Base-by-base conservation (phyloP, 2,329 filamentous ascomycete species). In the Neofusicoccum parvum region DNA sequence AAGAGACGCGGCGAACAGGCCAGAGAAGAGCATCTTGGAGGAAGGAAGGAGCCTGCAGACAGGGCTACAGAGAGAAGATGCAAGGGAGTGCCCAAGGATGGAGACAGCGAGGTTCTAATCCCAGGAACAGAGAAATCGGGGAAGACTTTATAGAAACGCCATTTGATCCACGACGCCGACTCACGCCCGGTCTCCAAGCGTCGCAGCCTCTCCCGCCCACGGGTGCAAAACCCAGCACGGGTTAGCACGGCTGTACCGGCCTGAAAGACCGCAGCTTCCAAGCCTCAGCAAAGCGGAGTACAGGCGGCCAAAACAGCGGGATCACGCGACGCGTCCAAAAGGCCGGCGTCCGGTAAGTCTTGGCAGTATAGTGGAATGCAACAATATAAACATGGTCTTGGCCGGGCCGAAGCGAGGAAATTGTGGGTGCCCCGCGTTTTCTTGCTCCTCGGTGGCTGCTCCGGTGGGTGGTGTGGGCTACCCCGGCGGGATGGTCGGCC, bases 381-480 rank as follows among this genome's bases (percentile, higher is more conserved):
- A 9, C 9, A n/a, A 15, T 34, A 51, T 36, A 27, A 34, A 34
- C 6, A 32, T 32, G 23, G 54, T 7, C 27, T 46, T 59, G 41
- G 41, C 54, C 54, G 27, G 54, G 54, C 39, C 41, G 54, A 43
- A 56, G 53, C 53, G 37, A 56, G 37, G 27, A 46, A n/a, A 27
- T 45, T 59, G 54, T 20, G 23, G 54, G 14, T 59, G 39, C 54
- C 39, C 54, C 54, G 54, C 54, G 54, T 59, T 59, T 46, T 54
- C 36, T 23, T 56, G 5, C 23, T 56, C 34, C 37, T 58, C 53
- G 53, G 53, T 58, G 53, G 53, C 37, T 17, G 39, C 27, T 59
- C 54, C 54, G 54, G 54, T 59, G 54, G 54, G 27, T 59, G 39
- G 23, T 14, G 54, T 46, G 54, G 54, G 46, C n/a, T 45, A 58